Percentiles rank a stretch among this genome's conserved stretches.
phyloP scores from a whole-genome alignment of 495 filamentous ascomycete species.

The Neurospora tetrasperma region DNA sequence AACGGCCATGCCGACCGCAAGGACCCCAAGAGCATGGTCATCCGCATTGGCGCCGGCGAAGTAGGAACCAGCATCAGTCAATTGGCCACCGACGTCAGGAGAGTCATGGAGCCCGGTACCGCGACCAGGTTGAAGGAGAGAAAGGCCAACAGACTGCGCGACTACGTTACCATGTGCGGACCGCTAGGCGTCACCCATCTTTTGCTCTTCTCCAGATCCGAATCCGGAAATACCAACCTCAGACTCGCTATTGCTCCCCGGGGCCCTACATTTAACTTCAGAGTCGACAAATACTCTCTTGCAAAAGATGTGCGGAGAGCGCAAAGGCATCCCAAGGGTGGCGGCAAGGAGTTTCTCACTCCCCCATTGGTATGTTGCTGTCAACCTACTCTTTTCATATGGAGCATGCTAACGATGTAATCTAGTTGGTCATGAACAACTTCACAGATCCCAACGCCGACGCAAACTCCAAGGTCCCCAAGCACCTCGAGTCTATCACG shows the following conservation, averaged over 20 bases:
- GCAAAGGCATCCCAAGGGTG: conserved; percentile 68
- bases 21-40: conserved; percentile 93
- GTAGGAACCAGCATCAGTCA: conserved; percentile 87
- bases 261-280: conserved; percentile 87
- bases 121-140: conserved; percentile 81
- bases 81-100: conserved; percentile 80
- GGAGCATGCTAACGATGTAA: conserved; percentile 6
- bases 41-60: conserved; percentile 88
- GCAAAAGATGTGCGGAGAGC: conserved; percentile 79
- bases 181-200: conserved; percentile 91
- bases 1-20: conserved; percentile 38
- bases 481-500: conserved; percentile 85
- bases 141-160: conserved; percentile 76
- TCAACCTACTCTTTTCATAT: not conserved
- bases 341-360: conserved; percentile 70
- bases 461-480: conserved; percentile 53
- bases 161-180: conserved; percentile 93
- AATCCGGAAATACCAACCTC: conserved; percentile 84
- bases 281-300: conserved; percentile 93
- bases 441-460: conserved; percentile 65
- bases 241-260: conserved; percentile 80
- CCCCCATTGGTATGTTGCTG: conserved; percentile 55
- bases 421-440: conserved; percentile 95
- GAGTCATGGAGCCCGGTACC: conserved; percentile 92
- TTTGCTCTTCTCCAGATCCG: conserved; percentile 85